phyloP scores from a whole-genome alignment of 495 filamentous ascomycete genomes.

The Bacidia rubella region DNA sequence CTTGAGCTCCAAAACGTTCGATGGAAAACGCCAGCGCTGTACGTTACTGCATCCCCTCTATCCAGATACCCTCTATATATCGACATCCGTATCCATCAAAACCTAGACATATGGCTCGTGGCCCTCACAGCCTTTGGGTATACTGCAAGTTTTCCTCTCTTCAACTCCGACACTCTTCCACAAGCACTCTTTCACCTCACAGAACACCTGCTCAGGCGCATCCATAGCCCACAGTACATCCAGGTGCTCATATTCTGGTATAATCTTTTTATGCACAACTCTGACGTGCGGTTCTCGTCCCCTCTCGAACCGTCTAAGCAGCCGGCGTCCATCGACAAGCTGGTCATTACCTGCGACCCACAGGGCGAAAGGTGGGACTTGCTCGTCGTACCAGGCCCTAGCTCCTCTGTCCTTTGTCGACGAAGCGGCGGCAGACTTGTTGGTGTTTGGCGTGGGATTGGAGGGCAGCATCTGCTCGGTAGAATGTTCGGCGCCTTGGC shows the following conservation, averaged over 20 bases:
- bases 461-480: background rate
- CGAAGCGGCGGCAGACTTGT: background rate
- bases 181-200: slow-evolving; percentile 67
- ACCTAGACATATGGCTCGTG: slow-evolving; percentile 5
- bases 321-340: slow-evolving; percentile 67
- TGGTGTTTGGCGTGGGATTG: background rate
- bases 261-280: slow-evolving; percentile 68
- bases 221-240: slow-evolving; percentile 97
- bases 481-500: slow-evolving; percentile 11
- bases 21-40: no score
- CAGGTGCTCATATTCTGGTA: slow-evolving; percentile 87
- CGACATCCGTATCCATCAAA: background rate
- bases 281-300: slow-evolving; percentile 71
- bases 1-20: no score
- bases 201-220: slow-evolving; percentile 67
- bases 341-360: slow-evolving; percentile 77
- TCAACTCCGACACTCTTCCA: slow-evolving; percentile 56
- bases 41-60: no score
- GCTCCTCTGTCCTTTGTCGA: slow-evolving; percentile 9
- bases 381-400: slow-evolving; percentile 68
- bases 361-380: slow-evolving; percentile 71
- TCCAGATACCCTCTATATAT: no score
- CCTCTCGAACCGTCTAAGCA: slow-evolving; percentile 60
- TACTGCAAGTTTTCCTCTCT: slow-evolving; percentile 42
- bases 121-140: slow-evolving; percentile 50